These are phyloP conservation scores for Ceraceosorus bombacis DNA, from an alignment of 1,284 basidiomycete genomes.

Conservation along the genomic window DNA sequence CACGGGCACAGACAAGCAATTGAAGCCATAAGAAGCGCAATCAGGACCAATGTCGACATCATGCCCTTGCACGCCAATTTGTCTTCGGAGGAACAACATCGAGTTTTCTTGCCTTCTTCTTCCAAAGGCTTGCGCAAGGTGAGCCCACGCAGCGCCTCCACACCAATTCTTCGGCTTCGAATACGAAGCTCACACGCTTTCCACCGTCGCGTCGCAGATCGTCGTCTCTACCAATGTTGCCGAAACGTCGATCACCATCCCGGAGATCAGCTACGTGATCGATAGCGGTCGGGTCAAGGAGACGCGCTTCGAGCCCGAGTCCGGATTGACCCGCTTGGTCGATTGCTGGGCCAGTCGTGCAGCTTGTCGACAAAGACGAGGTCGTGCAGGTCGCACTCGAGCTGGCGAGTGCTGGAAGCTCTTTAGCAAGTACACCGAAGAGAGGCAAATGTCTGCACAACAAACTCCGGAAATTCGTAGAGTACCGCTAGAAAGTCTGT, in stretches of 20 bases:
- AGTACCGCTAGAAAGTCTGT: slow-evolving; percentile 77
- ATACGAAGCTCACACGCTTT: too few species aligned
- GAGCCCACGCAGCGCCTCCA: too few species aligned
- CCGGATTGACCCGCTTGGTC: slow-evolving; percentile 65
- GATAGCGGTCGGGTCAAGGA: slow-evolving; percentile 88
- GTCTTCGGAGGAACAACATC: slow-evolving; percentile 72
- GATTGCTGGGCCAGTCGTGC: slow-evolving; percentile 76
- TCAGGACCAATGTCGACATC: slow-evolving; percentile 56
- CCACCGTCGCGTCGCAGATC: slow-evolving; percentile 61
- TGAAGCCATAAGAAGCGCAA: slow-evolving; percentile 55
- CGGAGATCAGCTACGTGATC: slow-evolving; percentile 45
- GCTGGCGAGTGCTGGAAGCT: slow-evolving; percentile 53
- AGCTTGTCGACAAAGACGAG: slow-evolving; percentile 72
- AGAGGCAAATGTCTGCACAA: slow-evolving; percentile 63
- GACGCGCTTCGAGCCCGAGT: slow-evolving; percentile 70
- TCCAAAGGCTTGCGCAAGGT: too few species aligned
- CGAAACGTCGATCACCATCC: slow-evolving; percentile 85
- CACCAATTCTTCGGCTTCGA: too few species aligned
- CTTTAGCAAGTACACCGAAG: slow-evolving; percentile 66
- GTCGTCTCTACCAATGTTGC: slow-evolving; percentile 85
- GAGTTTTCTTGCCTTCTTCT: slow-evolving; percentile 63
- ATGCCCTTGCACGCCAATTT: slow-evolving; percentile 85
- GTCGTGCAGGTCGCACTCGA: slow-evolving; percentile 75
- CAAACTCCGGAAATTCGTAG: slow-evolving; percentile 73
- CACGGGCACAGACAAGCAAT: slow-evolving; percentile 58